Conservation (phyloP, 257 asterid genomes). For the Leonotis leonurus region DNA sequence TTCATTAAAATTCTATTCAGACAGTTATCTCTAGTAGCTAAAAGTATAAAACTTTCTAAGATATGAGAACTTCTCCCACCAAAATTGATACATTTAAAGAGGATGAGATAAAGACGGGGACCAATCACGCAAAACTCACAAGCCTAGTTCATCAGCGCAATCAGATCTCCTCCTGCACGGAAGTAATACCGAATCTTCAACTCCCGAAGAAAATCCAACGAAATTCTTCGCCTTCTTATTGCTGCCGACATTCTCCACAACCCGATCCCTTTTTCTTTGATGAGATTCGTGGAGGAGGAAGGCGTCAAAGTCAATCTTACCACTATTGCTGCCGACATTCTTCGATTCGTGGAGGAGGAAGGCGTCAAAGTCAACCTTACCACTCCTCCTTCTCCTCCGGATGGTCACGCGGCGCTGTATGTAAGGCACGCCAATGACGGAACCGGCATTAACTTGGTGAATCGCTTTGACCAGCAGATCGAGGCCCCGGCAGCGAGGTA, state of each 20-base stretch:
- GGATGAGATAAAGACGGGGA: neutral
- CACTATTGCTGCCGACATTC: constrained; percentile 9
- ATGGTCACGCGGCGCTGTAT: constrained; percentile 65
- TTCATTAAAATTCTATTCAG: neutral
- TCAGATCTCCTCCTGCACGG: constrained; percentile 46
- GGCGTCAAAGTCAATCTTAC: constrained; percentile 33
- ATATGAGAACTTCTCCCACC: too few species aligned
- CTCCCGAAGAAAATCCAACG: too few species aligned
- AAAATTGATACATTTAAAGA: too few species aligned
- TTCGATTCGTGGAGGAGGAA: constrained; percentile 11
- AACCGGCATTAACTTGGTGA: constrained; percentile 61
- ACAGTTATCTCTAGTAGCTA: neutral
- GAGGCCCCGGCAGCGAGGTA: constrained; percentile 65
- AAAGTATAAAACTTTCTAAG: constrained; percentile 22
- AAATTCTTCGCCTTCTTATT: constrained; percentile 11
- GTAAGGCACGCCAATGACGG: constrained; percentile 73
- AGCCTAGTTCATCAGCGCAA: constrained; percentile 25
- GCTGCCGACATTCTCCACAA: constrained; percentile 6
- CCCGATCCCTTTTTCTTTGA: neutral
- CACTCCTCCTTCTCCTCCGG: constrained; percentile 37
- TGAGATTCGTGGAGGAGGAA: neutral
- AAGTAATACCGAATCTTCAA: constrained; percentile 29
- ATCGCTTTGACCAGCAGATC: constrained; percentile 90
- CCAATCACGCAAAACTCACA: constrained; percentile 16
- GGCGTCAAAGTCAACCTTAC: constrained; percentile 33